Percentiles rank a stretch among this genome's conserved stretches.
These are phyloP conservation scores for Paramecium caudatum DNA, from an alignment of 73 alveolate genomes.

Conservation along the genomic window DNA sequence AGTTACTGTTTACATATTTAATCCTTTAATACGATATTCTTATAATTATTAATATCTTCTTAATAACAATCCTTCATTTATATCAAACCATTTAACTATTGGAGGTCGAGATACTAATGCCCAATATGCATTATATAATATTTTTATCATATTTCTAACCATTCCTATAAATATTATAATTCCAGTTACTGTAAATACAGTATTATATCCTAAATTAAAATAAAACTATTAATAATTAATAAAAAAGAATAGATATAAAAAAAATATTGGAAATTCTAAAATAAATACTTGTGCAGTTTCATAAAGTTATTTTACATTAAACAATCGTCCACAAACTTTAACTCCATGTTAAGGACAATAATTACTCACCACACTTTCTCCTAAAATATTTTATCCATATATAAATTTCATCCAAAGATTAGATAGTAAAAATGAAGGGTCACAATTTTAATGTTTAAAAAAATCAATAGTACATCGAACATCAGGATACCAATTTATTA, in stretches of 20 bases:
- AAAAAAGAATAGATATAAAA: slow-evolving; percentile 10
- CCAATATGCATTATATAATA: not conserved
- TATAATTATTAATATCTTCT: slow-evolving; percentile 25
- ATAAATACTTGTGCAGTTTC: not conserved
- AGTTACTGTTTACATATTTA: not conserved
- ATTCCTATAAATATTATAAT: not conserved
- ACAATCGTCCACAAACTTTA: not conserved
- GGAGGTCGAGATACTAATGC: not conserved
- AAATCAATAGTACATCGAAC: not conserved
- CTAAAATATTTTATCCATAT: not conserved
- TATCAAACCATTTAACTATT: not conserved
- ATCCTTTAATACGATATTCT: slow-evolving; percentile 13
- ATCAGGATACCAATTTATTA: not conserved
- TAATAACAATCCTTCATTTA: not conserved
- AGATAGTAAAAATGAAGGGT: slow-evolving; percentile 6
- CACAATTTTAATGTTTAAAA: not conserved
- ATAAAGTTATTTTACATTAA: not conserved
- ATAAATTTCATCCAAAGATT: slow-evolving; percentile 11
- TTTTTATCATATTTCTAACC: not conserved
- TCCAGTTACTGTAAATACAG: not conserved
- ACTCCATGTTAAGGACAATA: slow-evolving; percentile 33
- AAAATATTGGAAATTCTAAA: slow-evolving; percentile 25
- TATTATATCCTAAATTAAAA: not conserved
- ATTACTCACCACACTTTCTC: not conserved
- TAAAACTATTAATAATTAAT: not conserved